Evolutionary conservation across 306 rosid species (phyloP), one percentile per base, ranked within the genome.

Genomic region (Hippophae tibetana): DNA sequence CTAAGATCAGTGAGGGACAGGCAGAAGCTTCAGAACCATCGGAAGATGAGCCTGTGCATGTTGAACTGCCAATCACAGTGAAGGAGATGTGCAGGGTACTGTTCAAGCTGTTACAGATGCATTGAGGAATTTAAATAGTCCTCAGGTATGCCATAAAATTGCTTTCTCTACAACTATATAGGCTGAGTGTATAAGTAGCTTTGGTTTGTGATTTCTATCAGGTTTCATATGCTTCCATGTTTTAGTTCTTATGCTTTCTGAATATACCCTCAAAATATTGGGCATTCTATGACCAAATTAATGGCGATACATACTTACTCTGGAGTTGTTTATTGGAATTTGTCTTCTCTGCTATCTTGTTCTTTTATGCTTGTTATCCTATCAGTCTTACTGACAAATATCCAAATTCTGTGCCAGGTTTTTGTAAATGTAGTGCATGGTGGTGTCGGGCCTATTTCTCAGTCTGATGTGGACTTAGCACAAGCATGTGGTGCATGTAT

Each of bases 101-200:
- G 96, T 88, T 63, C 96, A 92, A 75, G 99, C 96, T n/a, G 87
- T 92, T 65, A 80, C 95, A 40, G 96, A 92, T 69, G 89, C 95
- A 53, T 78, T 92, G 76, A 74, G 58, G 77, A 81, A 86, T 74
- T 71, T 88, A 70, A 88, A 88, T 63, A 92, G 89, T 82, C 82
- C 93, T 69, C 96, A 92, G 95, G 98, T 90, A 65, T 65, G 69
- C 57, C 47, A 43, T 64, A 56, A 31, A 58, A 71, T 65, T 43
- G 31, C 26, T 57, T 57, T 57, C 9, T 11, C 41, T 10, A 41
- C 58, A 52, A 42, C 40, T 18, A 11, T n/a, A n/a, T 6, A 56
- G 14, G 31, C 40, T 13, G 42, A 11, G 44, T 14, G 13, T 47
- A 7, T 2, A 31, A 31, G 38, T 27, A 60, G 40, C 42, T 57